Evolutionary conservation across 257 asterid genomes (phyloP).

Genomic region (Verbascum thapsus): DNA sequence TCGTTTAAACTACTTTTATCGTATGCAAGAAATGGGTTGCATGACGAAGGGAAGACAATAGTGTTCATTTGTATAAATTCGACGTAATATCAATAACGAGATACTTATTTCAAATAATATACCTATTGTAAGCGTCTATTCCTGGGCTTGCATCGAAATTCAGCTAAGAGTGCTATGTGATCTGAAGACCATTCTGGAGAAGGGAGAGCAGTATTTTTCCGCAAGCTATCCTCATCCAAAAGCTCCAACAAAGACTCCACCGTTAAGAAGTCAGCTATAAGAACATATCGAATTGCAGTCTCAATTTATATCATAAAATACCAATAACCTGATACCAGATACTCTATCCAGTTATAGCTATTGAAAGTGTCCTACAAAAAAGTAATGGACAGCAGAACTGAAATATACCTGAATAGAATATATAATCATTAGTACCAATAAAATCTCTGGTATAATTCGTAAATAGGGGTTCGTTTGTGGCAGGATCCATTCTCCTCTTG

Average conservation of each 20-base stretch:
- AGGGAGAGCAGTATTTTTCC: slow-evolving; percentile 98
- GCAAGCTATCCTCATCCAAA: slow-evolving; percentile 88
- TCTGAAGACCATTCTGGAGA: slow-evolving; percentile 99
- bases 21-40: too few relatives aligned
- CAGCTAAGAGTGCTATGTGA: slow-evolving; percentile 96
- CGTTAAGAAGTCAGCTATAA: slow-evolving; percentile 77
- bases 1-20: too few relatives aligned
- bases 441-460: slow-evolving; percentile 95
- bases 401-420: slow-evolving; percentile 86
- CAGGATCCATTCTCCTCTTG: slow-evolving; percentile 82
- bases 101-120: neutral
- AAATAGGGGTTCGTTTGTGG: slow-evolving; percentile 86
- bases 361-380: neutral
- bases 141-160: slow-evolving; percentile 86
- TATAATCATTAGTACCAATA: slow-evolving; percentile 92
- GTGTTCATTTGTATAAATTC: too few relatives aligned
- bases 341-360: neutral
- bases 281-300: neutral
- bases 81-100: too few relatives aligned
- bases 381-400: neutral
- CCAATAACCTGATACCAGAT: slow-evolving; percentile 5
- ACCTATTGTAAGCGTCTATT: slow-evolving; percentile 69
- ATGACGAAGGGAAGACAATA: too few relatives aligned
- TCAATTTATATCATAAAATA: neutral
- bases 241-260: slow-evolving; percentile 96